Conservation (phyloP, 2,329 filamentous ascomycete genomes). For the Claviceps spartinae region DNA sequence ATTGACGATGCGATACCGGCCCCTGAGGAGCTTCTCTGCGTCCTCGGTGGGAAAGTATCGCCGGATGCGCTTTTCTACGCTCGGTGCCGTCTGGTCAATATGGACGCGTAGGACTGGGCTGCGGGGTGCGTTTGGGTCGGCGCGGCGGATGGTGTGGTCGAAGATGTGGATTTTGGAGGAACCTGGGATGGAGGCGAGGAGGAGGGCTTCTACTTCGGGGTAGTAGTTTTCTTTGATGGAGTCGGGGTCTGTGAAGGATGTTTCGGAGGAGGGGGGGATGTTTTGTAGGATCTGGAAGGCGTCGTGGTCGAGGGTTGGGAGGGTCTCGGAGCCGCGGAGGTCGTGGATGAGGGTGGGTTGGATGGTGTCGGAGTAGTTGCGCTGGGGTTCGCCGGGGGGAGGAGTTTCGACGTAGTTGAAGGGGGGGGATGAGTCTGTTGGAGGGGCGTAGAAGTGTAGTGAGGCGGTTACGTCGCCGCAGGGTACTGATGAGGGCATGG, state of each 20-base stretch:
- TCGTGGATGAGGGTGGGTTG: slow-evolving; percentile 52
- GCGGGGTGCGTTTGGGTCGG: slow-evolving; percentile 33
- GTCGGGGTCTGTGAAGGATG: slow-evolving; percentile 37
- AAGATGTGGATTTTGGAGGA: slow-evolving; percentile 44
- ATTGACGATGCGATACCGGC: slow-evolving; percentile 39
- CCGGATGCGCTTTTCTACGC: slow-evolving; percentile 27
- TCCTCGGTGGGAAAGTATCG: slow-evolving; percentile 26
- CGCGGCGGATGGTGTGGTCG: slow-evolving; percentile 42
- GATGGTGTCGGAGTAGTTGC: slow-evolving; percentile 44
- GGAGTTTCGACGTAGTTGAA: slow-evolving; percentile 55
- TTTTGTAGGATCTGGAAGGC: slow-evolving; percentile 24
- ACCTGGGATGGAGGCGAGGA: slow-evolving; percentile 18
- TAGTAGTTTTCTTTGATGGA: slow-evolving; percentile 54
- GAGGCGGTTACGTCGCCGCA: slow-evolving; percentile 47
- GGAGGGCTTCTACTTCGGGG: slow-evolving; percentile 52
- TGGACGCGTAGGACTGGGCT: slow-evolving; percentile 32
- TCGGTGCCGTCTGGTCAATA: slow-evolving; percentile 42
- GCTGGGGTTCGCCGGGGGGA: slow-evolving; percentile 44
- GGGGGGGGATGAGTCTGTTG: slow-evolving; percentile 43
- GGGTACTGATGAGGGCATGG: slow-evolving; percentile 21
- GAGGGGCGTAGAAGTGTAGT: slow-evolving; percentile 53
- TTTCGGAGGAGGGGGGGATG: slow-evolving; percentile 15
- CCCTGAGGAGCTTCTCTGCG: slow-evolving; percentile 27
- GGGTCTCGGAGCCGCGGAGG: slow-evolving; percentile 52
- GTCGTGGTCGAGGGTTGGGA: slow-evolving; percentile 19